Percentiles rank a stretch among this genome's conserved stretches.
These are phyloP conservation scores for Imleria badia DNA, from an alignment of 768 basidiomycete species.

Conservation along the genomic window DNA sequence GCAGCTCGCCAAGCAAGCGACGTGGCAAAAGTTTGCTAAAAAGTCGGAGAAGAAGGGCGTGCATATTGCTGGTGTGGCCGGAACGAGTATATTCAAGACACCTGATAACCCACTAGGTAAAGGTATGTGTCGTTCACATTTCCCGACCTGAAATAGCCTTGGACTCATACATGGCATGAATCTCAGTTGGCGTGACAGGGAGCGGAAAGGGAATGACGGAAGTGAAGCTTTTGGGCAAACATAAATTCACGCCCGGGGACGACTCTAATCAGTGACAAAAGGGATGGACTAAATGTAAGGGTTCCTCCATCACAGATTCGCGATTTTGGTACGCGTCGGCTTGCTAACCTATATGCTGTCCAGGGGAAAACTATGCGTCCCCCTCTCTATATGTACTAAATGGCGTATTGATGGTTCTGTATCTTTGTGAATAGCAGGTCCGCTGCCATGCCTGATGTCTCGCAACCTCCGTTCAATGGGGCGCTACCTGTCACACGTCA, in stretches of 20 bases:
- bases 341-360: constrained; percentile 9
- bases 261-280: constrained; percentile 38
- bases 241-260: constrained; percentile 63
- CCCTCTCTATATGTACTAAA: constrained; percentile 24
- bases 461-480: constrained; percentile 9
- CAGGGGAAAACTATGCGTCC: constrained; percentile 19
- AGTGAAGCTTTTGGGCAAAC: constrained; percentile 63
- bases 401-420: constrained; percentile 26
- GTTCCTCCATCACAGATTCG: not conserved
- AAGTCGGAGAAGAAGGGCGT: constrained; percentile 93
- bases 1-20: constrained; percentile 77
- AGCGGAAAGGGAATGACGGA: constrained; percentile 90
- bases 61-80: constrained; percentile 83
- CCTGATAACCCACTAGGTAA: constrained; percentile 87
- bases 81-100: constrained; percentile 92
- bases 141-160: not conserved
- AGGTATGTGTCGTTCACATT: constrained; percentile 50
- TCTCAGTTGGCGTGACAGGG: constrained; percentile 83
- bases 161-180: constrained; percentile 16
- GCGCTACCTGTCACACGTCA: constrained; percentile 15
- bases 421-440: constrained; percentile 28
- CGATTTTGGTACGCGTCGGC: not conserved
- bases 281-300: constrained; percentile 6
- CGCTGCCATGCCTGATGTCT: constrained; percentile 11
- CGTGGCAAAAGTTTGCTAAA: constrained; percentile 95